Evolutionary conservation across 2,329 filamentous ascomycete genomes (phyloP), one percentile per base, ranked within the genome.

Genomic region (Phaeosphaeria sp.): DNA sequence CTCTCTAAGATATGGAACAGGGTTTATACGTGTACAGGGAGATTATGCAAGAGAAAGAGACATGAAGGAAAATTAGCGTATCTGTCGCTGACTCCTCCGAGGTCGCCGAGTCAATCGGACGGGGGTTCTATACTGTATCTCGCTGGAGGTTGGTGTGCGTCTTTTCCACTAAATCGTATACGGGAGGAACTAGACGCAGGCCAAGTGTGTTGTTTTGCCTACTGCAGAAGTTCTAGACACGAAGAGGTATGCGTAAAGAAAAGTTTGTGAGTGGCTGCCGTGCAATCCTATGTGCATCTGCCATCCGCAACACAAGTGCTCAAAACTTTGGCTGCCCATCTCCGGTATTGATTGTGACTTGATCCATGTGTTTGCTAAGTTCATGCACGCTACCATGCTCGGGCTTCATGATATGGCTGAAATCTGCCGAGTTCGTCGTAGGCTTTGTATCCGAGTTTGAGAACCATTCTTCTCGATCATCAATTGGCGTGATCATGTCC

Each of bases 401-500:
- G 13, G 30, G 30, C 30, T 36, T 36, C 30, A 15, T 13, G 13
- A 15, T n/a, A n/a, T n/a, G 11, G 7, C 13, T 15, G 9, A 7
- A 11, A 3, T 36, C 30, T 11, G 13, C 13, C 6, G 30, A 36
- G 30, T 15, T 17, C 2, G 21, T n/a, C n/a, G 46, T 17, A 44
- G 41, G 33, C 33, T 17, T 52, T 44, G 46, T 15, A 23, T 53
- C 36, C n/a, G 39, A 18, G 18, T 47, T 15, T 10, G 52, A 13
- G 30, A 22, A 15, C 49, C 55, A 52, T 52, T 56, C 18, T 41
- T 47, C 1, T 54, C 55, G n/a, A 55, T 13, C 6, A 50, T 58
- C 41, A 55, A 55, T 65, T 1, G 66, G 67, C 9, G 66, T 71
- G 39, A 64, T 52, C 59, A 59, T 63, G 23, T 60, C 65, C 41